Percentiles rank a stretch among this genome's conserved stretches.
Evolutionary conservation across 2,329 filamentous ascomycete genomes (phyloP).

Genomic region (Curvularia sp.): DNA sequence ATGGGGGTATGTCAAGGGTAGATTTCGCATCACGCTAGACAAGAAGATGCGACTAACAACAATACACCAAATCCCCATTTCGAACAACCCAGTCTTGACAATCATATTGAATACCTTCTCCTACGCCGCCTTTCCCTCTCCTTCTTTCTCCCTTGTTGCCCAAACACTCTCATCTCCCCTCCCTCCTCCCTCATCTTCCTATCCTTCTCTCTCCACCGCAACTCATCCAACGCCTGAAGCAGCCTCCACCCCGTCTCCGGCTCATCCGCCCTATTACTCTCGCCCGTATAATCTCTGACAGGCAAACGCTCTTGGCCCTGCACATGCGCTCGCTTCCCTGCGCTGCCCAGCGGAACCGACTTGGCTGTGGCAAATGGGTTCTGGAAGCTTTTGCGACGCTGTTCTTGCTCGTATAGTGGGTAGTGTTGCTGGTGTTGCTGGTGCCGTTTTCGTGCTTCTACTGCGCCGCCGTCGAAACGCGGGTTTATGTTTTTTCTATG

Average conservation of each 20-base stretch:
- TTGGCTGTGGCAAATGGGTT: not conserved
- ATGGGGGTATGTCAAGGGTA: not conserved
- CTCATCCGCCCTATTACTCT: not conserved
- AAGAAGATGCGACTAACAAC: not conserved
- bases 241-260: not conserved
- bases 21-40: not conserved
- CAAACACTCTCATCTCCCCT: not conserved
- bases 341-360: not conserved
- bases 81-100: not conserved
- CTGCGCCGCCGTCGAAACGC: not conserved
- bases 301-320: not conserved
- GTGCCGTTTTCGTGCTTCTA: not conserved
- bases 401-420: not conserved
- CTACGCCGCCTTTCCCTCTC: not conserved
- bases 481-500: not conserved
- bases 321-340: not conserved
- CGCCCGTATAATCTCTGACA: not conserved
- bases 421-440: not conserved
- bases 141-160: not conserved
- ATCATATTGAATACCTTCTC: not conserved
- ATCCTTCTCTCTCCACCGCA: not conserved
- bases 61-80: not conserved
- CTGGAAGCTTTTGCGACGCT: not conserved
- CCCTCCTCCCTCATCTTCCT: not conserved
- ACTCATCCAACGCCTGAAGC: not conserved